phyloP scores from a whole-genome alignment of 129 eudicot genomes.

The Kitagawia praeruptora region DNA sequence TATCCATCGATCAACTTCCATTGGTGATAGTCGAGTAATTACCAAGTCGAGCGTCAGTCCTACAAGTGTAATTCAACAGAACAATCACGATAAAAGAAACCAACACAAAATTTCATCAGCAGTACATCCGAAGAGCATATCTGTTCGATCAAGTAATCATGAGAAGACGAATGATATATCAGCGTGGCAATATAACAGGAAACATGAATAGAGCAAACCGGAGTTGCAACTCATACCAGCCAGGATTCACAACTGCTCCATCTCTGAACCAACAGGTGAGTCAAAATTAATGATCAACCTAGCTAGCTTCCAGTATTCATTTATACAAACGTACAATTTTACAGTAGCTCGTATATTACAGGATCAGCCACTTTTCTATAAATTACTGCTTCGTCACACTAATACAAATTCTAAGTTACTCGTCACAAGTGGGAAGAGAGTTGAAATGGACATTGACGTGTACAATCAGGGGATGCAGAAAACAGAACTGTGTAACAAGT shows the following conservation, averaged over 20 bases:
- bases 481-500: slow-evolving; percentile 89
- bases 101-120: slow-evolving; percentile 28
- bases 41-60: slow-evolving; percentile 36
- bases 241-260: slow-evolving; percentile 16
- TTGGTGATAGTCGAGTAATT: background rate
- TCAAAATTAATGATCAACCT: background rate
- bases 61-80: slow-evolving; percentile 44
- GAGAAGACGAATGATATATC: slow-evolving; percentile 26
- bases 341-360: no score
- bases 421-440: slow-evolving; percentile 27
- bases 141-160: slow-evolving; percentile 59
- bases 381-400: no score
- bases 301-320: background rate
- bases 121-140: slow-evolving; percentile 55
- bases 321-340: no score
- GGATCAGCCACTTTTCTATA: no score
- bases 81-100: slow-evolving; percentile 25
- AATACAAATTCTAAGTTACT: no score
- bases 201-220: slow-evolving; percentile 5
- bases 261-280: slow-evolving; percentile 35
- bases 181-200: background rate
- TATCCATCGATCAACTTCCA: background rate
- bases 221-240: slow-evolving; percentile 19
- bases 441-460: slow-evolving; percentile 59
- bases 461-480: slow-evolving; percentile 87